Percentiles rank a stretch among this genome's conserved stretches.
These are phyloP conservation scores for Annona squamosa DNA, from an alignment of 164 flowering plant species.

Conservation along the genomic window DNA sequence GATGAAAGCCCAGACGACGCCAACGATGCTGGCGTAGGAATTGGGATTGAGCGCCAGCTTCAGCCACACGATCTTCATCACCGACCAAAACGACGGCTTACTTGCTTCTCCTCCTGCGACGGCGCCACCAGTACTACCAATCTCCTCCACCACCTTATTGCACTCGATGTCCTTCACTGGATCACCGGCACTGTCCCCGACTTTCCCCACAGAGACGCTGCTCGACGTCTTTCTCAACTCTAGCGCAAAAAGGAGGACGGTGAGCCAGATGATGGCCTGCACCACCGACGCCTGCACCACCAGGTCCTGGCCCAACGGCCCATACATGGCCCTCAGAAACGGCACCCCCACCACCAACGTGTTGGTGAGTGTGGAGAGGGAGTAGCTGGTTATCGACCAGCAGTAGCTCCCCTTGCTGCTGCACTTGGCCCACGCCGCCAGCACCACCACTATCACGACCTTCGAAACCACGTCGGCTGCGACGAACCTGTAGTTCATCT, in stretches of 20 bases:
- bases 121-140: not conserved
- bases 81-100: conserved; percentile 31
- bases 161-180: conserved; percentile 25
- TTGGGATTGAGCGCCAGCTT: conserved; percentile 62
- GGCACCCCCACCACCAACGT: conserved; percentile 73
- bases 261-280: conserved; percentile 61
- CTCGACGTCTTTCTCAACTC: conserved; percentile 39
- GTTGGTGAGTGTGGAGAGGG: conserved; percentile 53
- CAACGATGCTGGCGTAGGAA: conserved; percentile 50
- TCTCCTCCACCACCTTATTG: conserved; percentile 3
- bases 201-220: conserved; percentile 1
- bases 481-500: conserved; percentile 46
- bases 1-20: conserved; percentile 58
- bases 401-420: conserved; percentile 48
- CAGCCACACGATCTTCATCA: conserved; percentile 51
- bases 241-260: conserved; percentile 43
- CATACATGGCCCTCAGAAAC: conserved; percentile 63
- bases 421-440: conserved; percentile 56
- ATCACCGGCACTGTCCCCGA: not conserved
- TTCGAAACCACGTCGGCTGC: conserved; percentile 60
- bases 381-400: conserved; percentile 72
- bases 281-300: conserved; percentile 56
- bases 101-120: not conserved
- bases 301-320: conserved; percentile 39
- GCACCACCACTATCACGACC: conserved; percentile 32